Evolutionary conservation across 345 rosid genomes (phyloP).

Genomic region (Acer campestre): DNA sequence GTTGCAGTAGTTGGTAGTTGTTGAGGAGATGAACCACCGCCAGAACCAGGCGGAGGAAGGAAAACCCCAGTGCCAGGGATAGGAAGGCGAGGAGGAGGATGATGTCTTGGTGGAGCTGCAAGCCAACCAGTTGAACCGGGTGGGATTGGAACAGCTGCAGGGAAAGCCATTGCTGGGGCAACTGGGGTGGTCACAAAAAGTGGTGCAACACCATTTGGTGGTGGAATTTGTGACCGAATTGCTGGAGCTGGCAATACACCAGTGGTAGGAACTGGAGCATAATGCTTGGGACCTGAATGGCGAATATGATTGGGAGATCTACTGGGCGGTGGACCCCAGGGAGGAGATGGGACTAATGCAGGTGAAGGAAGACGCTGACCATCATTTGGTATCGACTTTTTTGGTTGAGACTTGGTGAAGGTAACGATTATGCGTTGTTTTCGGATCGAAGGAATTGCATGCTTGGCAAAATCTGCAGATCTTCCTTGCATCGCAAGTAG

Average conservation of each 20-base stretch:
- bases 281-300: conserved; percentile 62
- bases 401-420: conserved; percentile 67
- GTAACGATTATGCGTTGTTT: conserved; percentile 78
- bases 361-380: conserved; percentile 38
- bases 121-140: conserved; percentile 67
- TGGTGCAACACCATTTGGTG: conserved; percentile 56
- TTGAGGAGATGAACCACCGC: conserved; percentile 40
- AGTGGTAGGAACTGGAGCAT: conserved; percentile 41
- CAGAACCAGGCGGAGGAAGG: conserved; percentile 74
- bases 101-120: conserved; percentile 62
- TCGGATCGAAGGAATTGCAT: conserved; percentile 65
- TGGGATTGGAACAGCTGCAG: conserved; percentile 60
- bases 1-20: conserved; percentile 27
- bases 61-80: conserved; percentile 95
- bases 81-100: conserved; percentile 60
- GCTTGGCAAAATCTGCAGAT: conserved; percentile 72
- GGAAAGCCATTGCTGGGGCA: conserved; percentile 59
- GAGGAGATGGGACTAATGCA: conserved; percentile 36
- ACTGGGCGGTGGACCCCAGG: conserved; percentile 64
- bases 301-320: conserved; percentile 57
- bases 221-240: conserved; percentile 55
- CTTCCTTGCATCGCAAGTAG: conserved; percentile 77
- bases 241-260: conserved; percentile 58
- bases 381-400: conserved; percentile 41
- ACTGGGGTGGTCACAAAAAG: conserved; percentile 50